Conservation (phyloP, 192 early-diverging fungal genomes). For the Dissophora ornata region DNA sequence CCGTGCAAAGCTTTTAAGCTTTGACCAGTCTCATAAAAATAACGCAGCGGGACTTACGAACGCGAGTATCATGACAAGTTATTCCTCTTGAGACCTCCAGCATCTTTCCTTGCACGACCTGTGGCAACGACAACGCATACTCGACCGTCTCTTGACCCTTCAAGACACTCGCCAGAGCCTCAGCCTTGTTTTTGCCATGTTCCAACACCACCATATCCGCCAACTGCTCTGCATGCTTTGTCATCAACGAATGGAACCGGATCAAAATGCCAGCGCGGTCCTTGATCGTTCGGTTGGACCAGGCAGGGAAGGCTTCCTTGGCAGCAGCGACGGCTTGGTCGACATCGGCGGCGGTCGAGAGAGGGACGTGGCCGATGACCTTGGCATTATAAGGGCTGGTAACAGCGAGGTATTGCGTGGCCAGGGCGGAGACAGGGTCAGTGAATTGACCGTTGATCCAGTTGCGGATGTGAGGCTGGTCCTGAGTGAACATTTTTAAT, state of each 20-base stretch:
- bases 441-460: conserved; percentile 52
- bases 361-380: conserved; percentile 72
- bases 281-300: conserved; percentile 76
- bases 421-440: conserved; percentile 17
- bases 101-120: conserved; percentile 69
- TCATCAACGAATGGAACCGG: conserved; percentile 66
- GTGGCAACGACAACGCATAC: conserved; percentile 76
- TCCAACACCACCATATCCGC: conserved; percentile 78
- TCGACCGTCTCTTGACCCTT: conserved; percentile 87
- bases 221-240: conserved; percentile 71
- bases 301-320: conserved; percentile 62
- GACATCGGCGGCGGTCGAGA: conserved; percentile 69
- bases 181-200: conserved; percentile 82
- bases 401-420: conserved; percentile 60
- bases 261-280: conserved; percentile 73
- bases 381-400: conserved; percentile 72
- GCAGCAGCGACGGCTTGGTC: conserved; percentile 70
- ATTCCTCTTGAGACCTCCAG: conserved; percentile 76
- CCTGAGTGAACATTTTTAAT: conserved; percentile 44
- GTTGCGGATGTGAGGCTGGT: conserved; percentile 49
- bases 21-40: no score
- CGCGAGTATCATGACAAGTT: conserved; percentile 70
- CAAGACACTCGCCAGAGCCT: conserved; percentile 77
- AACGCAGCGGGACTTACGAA: conserved; percentile 50
- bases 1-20: no score